A percentile compares a stretch with the other conserved stretches of the same genome.
Conservation (phyloP, 768 basidiomycete species). For the Candolleomyces efflorescens region DNA sequence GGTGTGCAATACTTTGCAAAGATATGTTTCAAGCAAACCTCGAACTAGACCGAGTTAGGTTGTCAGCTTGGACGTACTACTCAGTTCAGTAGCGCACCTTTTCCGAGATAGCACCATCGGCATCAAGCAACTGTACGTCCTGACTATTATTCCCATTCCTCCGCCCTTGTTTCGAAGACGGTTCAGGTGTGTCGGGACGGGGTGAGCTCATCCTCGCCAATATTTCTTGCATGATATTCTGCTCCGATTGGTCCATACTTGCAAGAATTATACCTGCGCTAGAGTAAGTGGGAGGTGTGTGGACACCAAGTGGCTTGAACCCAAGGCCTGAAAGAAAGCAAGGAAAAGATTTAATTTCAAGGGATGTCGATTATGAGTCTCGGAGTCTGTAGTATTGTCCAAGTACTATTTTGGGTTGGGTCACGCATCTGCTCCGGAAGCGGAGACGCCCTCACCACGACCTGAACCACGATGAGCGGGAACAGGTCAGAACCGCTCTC, state of each 20-base stretch:
- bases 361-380: background rate
- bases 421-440: background rate
- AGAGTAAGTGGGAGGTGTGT: background rate
- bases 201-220: conserved; percentile 30
- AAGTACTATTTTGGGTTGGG: background rate
- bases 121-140: conserved; percentile 57
- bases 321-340: background rate
- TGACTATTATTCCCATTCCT: conserved; percentile 33
- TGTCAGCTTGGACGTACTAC: background rate
- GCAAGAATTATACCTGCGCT: background rate
- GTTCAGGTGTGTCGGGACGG: conserved; percentile 60
- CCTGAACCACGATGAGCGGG: conserved; percentile 38
- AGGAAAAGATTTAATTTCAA: background rate
- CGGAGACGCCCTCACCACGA: background rate
- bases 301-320: background rate
- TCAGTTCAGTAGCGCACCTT: conserved; percentile 37
- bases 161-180: conserved; percentile 54
- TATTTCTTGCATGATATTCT: background rate
- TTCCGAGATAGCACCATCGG: conserved; percentile 63
- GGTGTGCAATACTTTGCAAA: conserved; percentile 77
- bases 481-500: conserved; percentile 71
- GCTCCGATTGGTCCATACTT: background rate
- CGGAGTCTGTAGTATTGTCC: background rate
- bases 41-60: conserved; percentile 42
- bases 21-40: conserved; percentile 67